Conservation (phyloP, 352 stramenopile genomes). For the Phytophthora megakarya region DNA sequence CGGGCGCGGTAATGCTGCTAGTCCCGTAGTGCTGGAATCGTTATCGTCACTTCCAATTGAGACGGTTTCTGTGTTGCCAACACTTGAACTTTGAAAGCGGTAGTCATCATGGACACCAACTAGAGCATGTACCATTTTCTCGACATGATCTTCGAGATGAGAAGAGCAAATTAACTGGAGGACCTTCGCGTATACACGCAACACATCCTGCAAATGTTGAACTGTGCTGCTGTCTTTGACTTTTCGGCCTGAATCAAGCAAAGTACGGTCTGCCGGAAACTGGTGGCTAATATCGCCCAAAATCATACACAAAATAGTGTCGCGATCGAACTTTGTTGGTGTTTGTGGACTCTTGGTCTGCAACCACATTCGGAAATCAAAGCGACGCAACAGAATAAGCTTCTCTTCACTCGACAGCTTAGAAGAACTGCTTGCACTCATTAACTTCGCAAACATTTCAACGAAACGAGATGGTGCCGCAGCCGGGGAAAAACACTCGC, state of each 20-base stretch:
- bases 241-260: conserved; percentile 22
- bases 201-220: conserved; percentile 50
- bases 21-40: conserved; percentile 1
- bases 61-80: conserved; percentile 15
- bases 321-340: conserved; percentile 80
- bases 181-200: conserved; percentile 76
- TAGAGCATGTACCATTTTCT: conserved; percentile 81
- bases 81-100: conserved; percentile 52
- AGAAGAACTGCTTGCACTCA: conserved; percentile 71
- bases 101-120: conserved; percentile 86
- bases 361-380: conserved; percentile 83
- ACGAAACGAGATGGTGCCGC: conserved; percentile 77
- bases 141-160: conserved; percentile 79
- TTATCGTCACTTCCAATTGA: conserved; percentile 14
- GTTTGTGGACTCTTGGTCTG: conserved; percentile 47
- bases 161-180: conserved; percentile 66
- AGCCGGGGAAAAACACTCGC: conserved; percentile 83
- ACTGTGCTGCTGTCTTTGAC: conserved; percentile 23
- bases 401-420: conserved; percentile 80
- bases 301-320: conserved; percentile 82
- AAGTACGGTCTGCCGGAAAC: conserved; percentile 52
- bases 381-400: conserved; percentile 67
- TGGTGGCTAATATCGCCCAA: conserved; percentile 68
- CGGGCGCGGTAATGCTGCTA: conserved; percentile 48
- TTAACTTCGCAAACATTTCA: conserved; percentile 88